Conservation (phyloP, 2,329 filamentous ascomycete species). For the Biscogniauxia sp. region DNA sequence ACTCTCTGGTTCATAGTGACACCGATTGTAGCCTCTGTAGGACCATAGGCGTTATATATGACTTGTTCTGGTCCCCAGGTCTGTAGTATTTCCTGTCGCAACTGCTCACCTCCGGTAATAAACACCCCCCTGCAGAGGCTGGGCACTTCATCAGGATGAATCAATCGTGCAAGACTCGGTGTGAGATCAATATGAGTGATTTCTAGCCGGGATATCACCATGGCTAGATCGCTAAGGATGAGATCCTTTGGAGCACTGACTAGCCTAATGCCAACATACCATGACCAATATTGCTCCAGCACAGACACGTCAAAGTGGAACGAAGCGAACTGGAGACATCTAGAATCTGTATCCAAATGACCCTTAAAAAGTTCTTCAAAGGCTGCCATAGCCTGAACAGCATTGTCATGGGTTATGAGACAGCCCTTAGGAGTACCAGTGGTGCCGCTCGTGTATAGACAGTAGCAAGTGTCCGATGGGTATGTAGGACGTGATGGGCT, state of each 20-base stretch:
- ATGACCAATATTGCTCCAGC: slow-evolving; percentile 92
- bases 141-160: slow-evolving; percentile 78
- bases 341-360: slow-evolving; percentile 70
- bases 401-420: slow-evolving; percentile 83
- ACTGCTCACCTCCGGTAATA: slow-evolving; percentile 85
- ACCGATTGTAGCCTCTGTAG: slow-evolving; percentile 90
- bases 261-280: slow-evolving; percentile 84
- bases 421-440: slow-evolving; percentile 87
- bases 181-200: slow-evolving; percentile 94
- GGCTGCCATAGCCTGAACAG: slow-evolving; percentile 83
- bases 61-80: slow-evolving; percentile 76
- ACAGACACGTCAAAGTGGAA: slow-evolving; percentile 95
- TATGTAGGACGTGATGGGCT: slow-evolving; percentile 35
- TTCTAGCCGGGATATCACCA: slow-evolving; percentile 65
- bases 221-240: slow-evolving; percentile 78
- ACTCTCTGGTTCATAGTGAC: slow-evolving; percentile 88
- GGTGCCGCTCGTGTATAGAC: slow-evolving; percentile 83
- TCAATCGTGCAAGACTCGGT: slow-evolving; percentile 76
- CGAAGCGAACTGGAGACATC: slow-evolving; percentile 90
- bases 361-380: slow-evolving; percentile 76
- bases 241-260: slow-evolving; percentile 80
- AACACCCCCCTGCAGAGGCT: slow-evolving; percentile 80
- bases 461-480: slow-evolving; percentile 68
- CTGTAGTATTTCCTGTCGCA: slow-evolving; percentile 87
- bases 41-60: slow-evolving; percentile 91